Conservation (phyloP, 208 protist species). For the Leishmania mexicana region DNA sequence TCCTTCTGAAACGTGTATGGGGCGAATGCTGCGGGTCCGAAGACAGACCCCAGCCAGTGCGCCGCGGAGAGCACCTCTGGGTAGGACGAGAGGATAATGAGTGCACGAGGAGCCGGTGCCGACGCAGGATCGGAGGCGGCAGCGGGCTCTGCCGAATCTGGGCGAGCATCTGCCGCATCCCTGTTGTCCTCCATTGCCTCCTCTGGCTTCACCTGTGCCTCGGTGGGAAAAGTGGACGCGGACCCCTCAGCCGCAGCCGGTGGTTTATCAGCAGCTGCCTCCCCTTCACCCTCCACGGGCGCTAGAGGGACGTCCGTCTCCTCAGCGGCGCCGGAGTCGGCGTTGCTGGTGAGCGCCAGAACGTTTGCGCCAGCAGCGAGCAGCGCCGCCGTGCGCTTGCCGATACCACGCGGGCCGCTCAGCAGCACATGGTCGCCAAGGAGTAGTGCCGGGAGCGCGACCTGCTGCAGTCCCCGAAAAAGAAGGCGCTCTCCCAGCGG, state of each 20-base stretch:
- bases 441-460: constrained; percentile 61
- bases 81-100: constrained; percentile 57
- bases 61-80: constrained; percentile 38
- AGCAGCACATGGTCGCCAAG: constrained; percentile 71
- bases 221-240: not conserved
- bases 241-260: not conserved
- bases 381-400: constrained; percentile 58
- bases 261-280: not conserved
- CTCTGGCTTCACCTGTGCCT: constrained; percentile 4
- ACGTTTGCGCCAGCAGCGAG: constrained; percentile 39
- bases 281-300: constrained; percentile 8
- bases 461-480: constrained; percentile 58
- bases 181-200: not conserved
- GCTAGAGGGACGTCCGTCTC: not conserved
- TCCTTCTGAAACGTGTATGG: constrained; percentile 46
- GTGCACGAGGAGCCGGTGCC: constrained; percentile 30
- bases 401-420: constrained; percentile 51
- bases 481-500: not conserved
- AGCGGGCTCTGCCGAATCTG: not conserved
- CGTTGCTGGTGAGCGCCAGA: constrained; percentile 9
- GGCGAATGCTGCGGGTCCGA: constrained; percentile 59
- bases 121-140: not conserved
- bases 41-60: constrained; percentile 55
- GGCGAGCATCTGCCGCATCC: not conserved
- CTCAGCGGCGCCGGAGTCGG: not conserved